Evolutionary conservation across 2,329 filamentous ascomycete species (phyloP), one percentile per base, ranked within the genome.

Genomic region (Botrytis aclada): DNA sequence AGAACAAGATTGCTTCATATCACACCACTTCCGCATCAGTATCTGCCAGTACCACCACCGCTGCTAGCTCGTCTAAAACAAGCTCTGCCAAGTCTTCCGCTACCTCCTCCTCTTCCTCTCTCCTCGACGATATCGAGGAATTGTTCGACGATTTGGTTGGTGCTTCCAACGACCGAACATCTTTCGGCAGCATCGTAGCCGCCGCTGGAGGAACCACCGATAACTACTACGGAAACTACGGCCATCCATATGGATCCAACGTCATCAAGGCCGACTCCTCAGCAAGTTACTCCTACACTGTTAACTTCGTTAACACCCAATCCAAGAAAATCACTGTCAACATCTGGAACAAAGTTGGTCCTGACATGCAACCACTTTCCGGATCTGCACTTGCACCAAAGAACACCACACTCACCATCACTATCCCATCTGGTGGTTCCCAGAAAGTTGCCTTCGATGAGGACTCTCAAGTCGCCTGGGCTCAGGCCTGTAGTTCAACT

Each of bases 281-380:
- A 0, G 58, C 65, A 1, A 75, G 73, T 43, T 75, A 80, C 47
- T 63, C 73, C 12, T 80, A 75, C 74, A 80, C 79, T 32, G 75
- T 72, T 51, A 74, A 75, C 7, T 80, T 78, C 70, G 58, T 71
- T 37, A 80, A 80, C 72, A 77, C 77, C 8, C 72, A 73, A 22
- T 70, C 65, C 1, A 54, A 66, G 37, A 0, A 65, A 4, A 80
- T 80, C 61, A 78, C 75, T 20, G 66, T 80, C 73, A 75, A 75
- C 62, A 41, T 79, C 66, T 81, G 79, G 79, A 76, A 81, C 65
- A 81, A 81, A 72, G 76, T 73, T 25, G 72, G 69, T 12, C 61
- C 73, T 9, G 74, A 76, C 61, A 18, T 37, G 4, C 66, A 69
- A 29, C 32, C 63, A 8, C 72, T 75, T 29, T 79, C 75, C n/a